These are phyloP conservation scores for Phyllostachys edulis DNA, from an alignment of 176 grass and related monocot species.

Conservation along the genomic window DNA sequence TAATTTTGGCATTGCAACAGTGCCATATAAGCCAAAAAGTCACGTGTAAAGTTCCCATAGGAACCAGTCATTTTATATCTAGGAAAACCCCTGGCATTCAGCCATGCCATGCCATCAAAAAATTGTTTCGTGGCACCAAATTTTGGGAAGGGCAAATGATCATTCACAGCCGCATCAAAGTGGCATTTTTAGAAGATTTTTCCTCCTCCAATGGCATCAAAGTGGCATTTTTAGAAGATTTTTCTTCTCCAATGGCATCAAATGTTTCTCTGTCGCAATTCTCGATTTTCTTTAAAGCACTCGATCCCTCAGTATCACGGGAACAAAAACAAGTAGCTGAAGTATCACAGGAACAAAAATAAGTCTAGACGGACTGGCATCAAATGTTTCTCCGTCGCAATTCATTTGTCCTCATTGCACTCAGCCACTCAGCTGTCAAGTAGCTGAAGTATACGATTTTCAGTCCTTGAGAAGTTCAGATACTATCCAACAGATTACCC, in stretches of 20 bases:
- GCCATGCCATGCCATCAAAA: too few relatives aligned
- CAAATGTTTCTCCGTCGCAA: not conserved
- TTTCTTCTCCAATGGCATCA: not conserved
- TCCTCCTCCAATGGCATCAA: not conserved
- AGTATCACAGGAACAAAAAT: too few relatives aligned
- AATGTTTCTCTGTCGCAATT: not conserved
- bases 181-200: too few relatives aligned
- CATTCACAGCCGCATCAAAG: not conserved
- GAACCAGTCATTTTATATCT: too few relatives aligned
- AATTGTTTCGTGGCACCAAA: not conserved
- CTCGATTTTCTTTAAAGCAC: too few relatives aligned
- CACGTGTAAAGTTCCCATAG: too few relatives aligned
- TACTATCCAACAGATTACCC: slow-evolving; percentile 8
- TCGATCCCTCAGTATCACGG: too few relatives aligned
- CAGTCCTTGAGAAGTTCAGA: not conserved
- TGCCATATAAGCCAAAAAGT: too few relatives aligned
- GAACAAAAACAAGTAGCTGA: too few relatives aligned
- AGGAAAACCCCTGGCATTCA: too few relatives aligned
- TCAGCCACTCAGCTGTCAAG: not conserved
- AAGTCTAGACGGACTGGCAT: not conserved
- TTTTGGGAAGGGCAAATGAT: not conserved
- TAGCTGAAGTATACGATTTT: slow-evolving; percentile 17
- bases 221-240: not conserved
- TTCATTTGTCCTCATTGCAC: not conserved
- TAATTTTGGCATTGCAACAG: too few relatives aligned